Percentiles rank a stretch among this genome's conserved stretches.
Conservation (phyloP, 1,284 basidiomycete species). For the Trichosporon ovoides region DNA sequence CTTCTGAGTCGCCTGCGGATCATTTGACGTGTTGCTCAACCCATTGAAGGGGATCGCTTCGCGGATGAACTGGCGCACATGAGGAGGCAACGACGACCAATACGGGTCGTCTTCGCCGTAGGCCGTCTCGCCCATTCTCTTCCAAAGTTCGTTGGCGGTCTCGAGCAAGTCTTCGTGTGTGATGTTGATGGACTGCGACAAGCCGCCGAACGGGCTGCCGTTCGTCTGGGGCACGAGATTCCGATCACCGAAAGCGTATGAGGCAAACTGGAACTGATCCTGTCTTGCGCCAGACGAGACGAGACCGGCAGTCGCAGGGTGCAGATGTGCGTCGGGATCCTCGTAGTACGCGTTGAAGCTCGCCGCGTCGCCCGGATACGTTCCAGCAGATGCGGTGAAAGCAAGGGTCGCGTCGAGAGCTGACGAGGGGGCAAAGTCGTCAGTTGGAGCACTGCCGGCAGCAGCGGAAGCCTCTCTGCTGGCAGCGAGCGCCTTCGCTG, state of each 20-base stretch:
- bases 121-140: constrained; percentile 48
- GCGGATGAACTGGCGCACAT: constrained; percentile 56
- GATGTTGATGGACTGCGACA: constrained; percentile 38
- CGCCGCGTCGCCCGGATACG: constrained; percentile 13
- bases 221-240: constrained; percentile 18
- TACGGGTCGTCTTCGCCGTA: constrained; percentile 56
- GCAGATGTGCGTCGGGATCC: constrained; percentile 6
- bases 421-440: background rate
- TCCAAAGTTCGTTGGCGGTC: constrained; percentile 49
- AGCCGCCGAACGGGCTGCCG: constrained; percentile 30
- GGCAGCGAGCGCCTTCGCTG: constrained; percentile 28
- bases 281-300: background rate
- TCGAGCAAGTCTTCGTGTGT: constrained; percentile 49
- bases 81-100: constrained; percentile 56
- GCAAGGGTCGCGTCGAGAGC: constrained; percentile 7
- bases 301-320: background rate
- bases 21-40: constrained; percentile 28
- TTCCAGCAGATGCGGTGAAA: constrained; percentile 7
- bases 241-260: constrained; percentile 20
- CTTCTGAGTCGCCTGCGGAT: constrained; percentile 37
- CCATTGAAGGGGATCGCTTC: constrained; percentile 54
- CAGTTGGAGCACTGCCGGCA: constrained; percentile 1
- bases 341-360: constrained; percentile 12
- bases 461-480: constrained; percentile 8
- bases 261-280: constrained; percentile 21